Percentiles rank a stretch among this genome's conserved stretches.
phyloP scores from a whole-genome alignment of 257 asterid genomes.

The Solanum sitiens region DNA sequence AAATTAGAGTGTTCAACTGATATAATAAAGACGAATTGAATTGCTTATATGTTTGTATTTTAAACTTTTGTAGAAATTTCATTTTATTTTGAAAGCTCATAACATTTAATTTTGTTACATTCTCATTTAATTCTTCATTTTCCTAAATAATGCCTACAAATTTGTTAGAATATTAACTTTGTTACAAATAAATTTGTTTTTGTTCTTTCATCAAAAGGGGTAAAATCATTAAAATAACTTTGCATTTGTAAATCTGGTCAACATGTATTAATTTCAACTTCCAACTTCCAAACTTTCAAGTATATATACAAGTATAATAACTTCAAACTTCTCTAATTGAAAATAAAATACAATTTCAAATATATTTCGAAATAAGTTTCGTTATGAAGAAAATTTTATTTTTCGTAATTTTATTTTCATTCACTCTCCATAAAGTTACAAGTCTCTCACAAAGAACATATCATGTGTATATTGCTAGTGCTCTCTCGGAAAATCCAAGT shows the following conservation, averaged over 20 bases:
- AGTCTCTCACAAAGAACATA: neutral
- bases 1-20: accelerated
- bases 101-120: neutral
- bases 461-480: neutral
- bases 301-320: neutral
- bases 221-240: neutral
- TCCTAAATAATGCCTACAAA: neutral
- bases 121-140: neutral
- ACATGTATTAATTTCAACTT: neutral
- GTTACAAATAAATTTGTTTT: neutral
- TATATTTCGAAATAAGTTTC: neutral
- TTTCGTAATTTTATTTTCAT: neutral
- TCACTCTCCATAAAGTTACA: neutral
- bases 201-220: neutral
- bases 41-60: too few species aligned
- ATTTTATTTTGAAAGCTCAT: neutral
- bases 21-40: accelerated
- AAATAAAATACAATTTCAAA: neutral
- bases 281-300: too few species aligned
- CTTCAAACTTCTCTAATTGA: neutral
- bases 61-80: too few species aligned
- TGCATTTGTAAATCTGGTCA: neutral
- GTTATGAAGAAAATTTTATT: neutral
- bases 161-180: neutral
- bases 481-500: neutral